These are phyloP conservation scores for Globisporangium iwayamae DNA, from an alignment of 352 stramenopile genomes.

Conservation along the genomic window DNA sequence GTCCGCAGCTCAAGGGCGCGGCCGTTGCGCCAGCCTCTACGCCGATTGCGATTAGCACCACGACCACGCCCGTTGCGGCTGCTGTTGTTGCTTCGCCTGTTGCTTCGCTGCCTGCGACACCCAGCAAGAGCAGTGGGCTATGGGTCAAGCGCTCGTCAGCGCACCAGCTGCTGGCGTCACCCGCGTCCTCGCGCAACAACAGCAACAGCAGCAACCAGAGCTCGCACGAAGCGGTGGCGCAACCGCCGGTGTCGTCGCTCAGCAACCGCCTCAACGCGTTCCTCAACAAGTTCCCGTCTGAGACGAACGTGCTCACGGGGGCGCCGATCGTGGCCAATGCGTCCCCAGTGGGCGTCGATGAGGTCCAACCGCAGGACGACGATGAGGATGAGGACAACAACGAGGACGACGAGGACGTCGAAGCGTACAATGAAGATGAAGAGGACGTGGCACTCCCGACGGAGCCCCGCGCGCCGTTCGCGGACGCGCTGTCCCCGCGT, in stretches of 20 bases:
- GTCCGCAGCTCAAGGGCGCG: conserved; percentile 17
- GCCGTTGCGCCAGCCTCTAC: not conserved
- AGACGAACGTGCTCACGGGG: conserved; percentile 17
- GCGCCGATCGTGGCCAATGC: conserved; percentile 13
- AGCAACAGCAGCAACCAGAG: conserved; percentile 11
- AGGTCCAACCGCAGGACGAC: not conserved
- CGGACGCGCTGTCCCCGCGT: conserved; percentile 12
- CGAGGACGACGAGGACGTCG: conserved; percentile 10
- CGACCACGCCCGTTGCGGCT: not conserved
- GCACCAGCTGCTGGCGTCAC: not conserved
- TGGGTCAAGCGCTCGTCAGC: conserved; percentile 10
- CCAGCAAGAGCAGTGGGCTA: conserved; percentile 5
- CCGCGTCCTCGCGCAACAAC: conserved; percentile 4
- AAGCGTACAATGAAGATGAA: conserved; percentile 9
- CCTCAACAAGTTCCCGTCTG: conserved; percentile 60
- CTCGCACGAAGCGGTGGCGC: not conserved
- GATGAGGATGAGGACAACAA: conserved; percentile 7
- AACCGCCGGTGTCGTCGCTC: not conserved
- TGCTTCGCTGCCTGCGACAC: not conserved
- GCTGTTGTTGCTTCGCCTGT: not conserved
- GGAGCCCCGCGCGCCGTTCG: not conserved
- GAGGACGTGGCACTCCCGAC: not conserved
- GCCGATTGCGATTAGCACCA: not conserved
- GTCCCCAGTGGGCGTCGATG: conserved; percentile 2
- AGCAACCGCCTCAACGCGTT: conserved; percentile 55